Base-by-base conservation (phyloP, 768 basidiomycete species). In the Mycena belliarum region DNA sequence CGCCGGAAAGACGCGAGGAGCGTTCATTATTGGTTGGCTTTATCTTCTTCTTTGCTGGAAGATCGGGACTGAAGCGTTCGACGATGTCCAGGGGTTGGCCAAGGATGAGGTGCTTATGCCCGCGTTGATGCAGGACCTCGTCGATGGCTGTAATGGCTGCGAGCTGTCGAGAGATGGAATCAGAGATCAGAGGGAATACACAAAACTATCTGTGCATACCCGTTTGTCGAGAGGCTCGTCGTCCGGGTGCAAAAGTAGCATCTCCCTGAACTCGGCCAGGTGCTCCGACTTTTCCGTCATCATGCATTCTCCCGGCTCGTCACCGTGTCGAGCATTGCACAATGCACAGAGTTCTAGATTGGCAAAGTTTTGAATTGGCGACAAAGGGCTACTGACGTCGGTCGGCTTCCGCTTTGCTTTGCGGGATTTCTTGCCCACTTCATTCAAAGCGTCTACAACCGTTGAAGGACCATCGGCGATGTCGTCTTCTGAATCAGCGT, bases 81-180 rank as follows among this genome's bases (percentile, higher is more conserved):
- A 88, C 70, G 12, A 83, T 79, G 60, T 80, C 77, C 6, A 88
- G 75, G 40, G 89, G 87, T 67, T 91, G 88, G 1, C 83, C 85
- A 35, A 72, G 74, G 52, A 91, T 79, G 21, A 90, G 70, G 47
- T 78, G 67, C 2, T 81, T 68, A 40, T 85, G 77, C 3, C 87
- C 86, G 16, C 87, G 82, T 49, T 72, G 61, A 56, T 77, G 66
- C 15, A 93, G 74, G 3, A 83, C 78, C 56, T 84, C 76, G 55
- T 93, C 91, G 59, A 93, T 91, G 7, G 83, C 83, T 25, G 72
- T 70, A 48, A 93, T 81, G 14, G 91, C 91, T 42, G 79, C 82
- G 63, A 71, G 75, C 89, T 90, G 66, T 47, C 58, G 37, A 60
- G 18, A 47, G 44, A 45, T 37, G 45, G 49, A 48, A 49, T 63